Evolutionary conservation across 169 alveolate genomes (phyloP), one percentile per base, ranked within the genome.

Genomic region (Plasmodium knowlesi): DNA sequence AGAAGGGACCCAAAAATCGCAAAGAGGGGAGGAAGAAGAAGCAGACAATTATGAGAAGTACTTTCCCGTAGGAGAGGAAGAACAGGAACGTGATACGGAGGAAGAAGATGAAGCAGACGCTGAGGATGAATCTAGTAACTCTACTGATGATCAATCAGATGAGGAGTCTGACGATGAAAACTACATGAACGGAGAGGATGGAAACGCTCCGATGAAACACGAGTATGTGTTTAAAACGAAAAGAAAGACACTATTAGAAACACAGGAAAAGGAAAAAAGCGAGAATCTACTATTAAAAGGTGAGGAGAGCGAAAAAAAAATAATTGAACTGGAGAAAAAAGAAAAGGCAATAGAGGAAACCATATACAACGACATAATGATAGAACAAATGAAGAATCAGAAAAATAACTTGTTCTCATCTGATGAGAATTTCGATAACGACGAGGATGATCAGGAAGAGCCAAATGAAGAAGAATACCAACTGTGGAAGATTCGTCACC

Each of bases 401-500:
- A 81, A 86, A 86, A 86, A 74, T 54, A 86, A 90, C 61, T 43
- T 82, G 14, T 90, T 79, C 28, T 83, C 95, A 1, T 82, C 95
- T 1, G 92, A 90, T 37, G 95, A 90, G 72, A 86, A 90, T 90
- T 90, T 90, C 46, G 95, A 90, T 25, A 88, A 89, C 32, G 94
- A 82, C 34, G 95, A 72, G 22, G 28, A 71, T 72, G 91, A 90
- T 78, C n/a, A 43, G 67, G 95, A 46, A 41, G 95, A 82, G 2
- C 41, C 83, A 90, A 80, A 90, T 90, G 92, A 82, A 72, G 16
- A 90, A 80, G 95, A 90, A 80, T 90, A 90, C 72, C 97, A 96
- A 53, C 94, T 93, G 37, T 97, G 98, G 98, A 96, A 96, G 82
- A 80, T 93, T 50, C 93, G 98, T 10, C 98, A 96, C 82, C 81